Evolutionary conservation across 2,329 filamentous ascomycete genomes (phyloP).

Genomic region (Neurospora sp.): DNA sequence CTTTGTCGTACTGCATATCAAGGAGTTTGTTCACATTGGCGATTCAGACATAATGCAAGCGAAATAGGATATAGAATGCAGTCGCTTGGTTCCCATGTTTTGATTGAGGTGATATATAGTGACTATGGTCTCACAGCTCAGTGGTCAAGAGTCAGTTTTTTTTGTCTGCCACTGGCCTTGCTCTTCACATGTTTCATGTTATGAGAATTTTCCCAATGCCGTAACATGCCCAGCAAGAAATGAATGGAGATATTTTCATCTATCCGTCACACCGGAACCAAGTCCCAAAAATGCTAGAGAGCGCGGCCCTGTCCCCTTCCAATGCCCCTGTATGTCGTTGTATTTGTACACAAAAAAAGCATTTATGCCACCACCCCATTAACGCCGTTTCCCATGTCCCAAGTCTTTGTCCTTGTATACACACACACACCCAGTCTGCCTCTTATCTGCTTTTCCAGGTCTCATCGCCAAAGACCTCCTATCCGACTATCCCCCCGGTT

Average conservation of each 20-base stretch:
- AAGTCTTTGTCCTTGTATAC: not conserved
- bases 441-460: not conserved
- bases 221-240: not conserved
- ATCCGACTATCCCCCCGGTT: no score
- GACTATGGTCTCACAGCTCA: no score
- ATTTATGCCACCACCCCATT: not conserved
- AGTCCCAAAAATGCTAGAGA: not conserved
- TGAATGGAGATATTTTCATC: not conserved
- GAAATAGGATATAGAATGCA: not conserved
- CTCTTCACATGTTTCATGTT: not conserved
- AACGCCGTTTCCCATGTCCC: not conserved
- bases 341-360: not conserved
- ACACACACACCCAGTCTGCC: not conserved
- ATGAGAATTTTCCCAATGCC: not conserved
- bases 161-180: not conserved
- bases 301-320: not conserved
- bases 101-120: not conserved
- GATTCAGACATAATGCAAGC: not conserved
- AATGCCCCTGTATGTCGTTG: not conserved
- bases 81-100: not conserved
- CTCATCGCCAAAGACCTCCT: no score
- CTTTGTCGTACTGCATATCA: not conserved
- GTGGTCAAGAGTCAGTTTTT: no score
- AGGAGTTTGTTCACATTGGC: not conserved
- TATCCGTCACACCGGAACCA: not conserved